Base-by-base conservation (phyloP, 1,139 yeast genomes). In the Lodderomyces beijingensis region DNA sequence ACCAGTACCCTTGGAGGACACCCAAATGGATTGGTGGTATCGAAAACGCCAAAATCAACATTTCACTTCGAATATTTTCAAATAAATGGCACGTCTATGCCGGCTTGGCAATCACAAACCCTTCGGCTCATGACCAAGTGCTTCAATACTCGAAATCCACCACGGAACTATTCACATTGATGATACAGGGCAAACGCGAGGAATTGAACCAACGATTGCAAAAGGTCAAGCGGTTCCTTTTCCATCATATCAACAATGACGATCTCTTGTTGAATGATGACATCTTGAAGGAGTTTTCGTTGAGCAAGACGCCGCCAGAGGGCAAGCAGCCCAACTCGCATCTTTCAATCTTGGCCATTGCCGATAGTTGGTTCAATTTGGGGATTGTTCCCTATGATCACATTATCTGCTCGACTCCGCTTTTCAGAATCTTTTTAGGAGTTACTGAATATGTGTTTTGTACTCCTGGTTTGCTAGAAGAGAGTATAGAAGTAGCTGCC, bases 41-140 rank as follows among this genome's bases (percentile, higher is more conserved):
- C 31, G 98, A 91, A 55, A 91, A 91, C 55, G 97, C 96, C 19
- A 91, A 91, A 50, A 85, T 89, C 53, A 91, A 91, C 55, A 88
- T 91, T 32, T 84, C 97, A 1, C 62, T 91, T 51, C 70, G 98
- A 44, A 91, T 91, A 29, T 91, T 71, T 56, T 79, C 95, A 19
- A 91, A 89, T 59, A 88, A 89, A 57, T 91, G 96, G 95, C 98
- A 91, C 52, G 98, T 91, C 16, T 91, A 91, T 53, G 98, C 98
- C 4, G 98, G 98, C 0, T 67, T 91, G 47, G 96, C 97, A 8
- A 89, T 91, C 41, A 84, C 96, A 3, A 91, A 91, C 52, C 96
- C 96, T 0, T 77, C 91, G 18, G 97, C 98, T 1, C 96, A 89
- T 51, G 76, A 73, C 25, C 98, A 91, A 57, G 83, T 93, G 14